phyloP scores from a whole-genome alignment of 1,139 yeast genomes.

The Pichia sp. region DNA sequence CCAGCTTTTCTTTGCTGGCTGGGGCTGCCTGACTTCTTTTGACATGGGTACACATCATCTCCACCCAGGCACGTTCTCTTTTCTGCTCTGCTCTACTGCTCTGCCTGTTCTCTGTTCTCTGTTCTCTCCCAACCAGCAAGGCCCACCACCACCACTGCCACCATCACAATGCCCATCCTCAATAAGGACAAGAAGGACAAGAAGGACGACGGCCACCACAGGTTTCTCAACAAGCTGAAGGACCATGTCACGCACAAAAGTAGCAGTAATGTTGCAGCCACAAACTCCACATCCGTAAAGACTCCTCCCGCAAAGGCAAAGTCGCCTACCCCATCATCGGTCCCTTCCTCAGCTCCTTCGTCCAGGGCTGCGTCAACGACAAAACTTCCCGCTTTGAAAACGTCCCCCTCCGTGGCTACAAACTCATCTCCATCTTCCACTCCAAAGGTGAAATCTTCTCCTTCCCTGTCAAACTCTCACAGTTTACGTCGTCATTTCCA shows the following conservation, averaged over 20 bases:
- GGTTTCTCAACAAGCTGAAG: conserved; percentile 10
- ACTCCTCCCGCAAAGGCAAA: too few relatives aligned
- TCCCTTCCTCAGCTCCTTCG: background rate
- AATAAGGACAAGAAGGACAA: conserved; percentile 1
- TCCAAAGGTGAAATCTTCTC: background rate
- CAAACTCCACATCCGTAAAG: background rate
- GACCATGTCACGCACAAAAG: conserved; percentile 11
- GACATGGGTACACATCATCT: too few relatives aligned
- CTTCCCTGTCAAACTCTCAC: background rate
- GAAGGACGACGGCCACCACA: conserved; percentile 7
- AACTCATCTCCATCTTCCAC: too few relatives aligned
- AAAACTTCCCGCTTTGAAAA: background rate
- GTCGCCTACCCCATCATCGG: background rate
- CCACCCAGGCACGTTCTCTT: too few relatives aligned
- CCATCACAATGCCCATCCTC: conserved; percentile 1
- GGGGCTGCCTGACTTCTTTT: too few relatives aligned
- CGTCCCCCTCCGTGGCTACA: too few relatives aligned
- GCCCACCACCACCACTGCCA: too few relatives aligned
- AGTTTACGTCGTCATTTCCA: conserved; percentile 6
- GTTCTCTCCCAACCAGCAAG: too few relatives aligned
- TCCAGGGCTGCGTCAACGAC: conserved; percentile 6
- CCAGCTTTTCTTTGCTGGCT: too few relatives aligned
- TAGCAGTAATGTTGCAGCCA: background rate
- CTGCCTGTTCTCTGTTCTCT: too few relatives aligned
- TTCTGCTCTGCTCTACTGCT: too few relatives aligned